Percentiles rank a stretch among this genome's conserved stretches.
These are phyloP conservation scores for Tulasnella sp. DNA, from an alignment of 768 basidiomycete genomes.

Conservation along the genomic window DNA sequence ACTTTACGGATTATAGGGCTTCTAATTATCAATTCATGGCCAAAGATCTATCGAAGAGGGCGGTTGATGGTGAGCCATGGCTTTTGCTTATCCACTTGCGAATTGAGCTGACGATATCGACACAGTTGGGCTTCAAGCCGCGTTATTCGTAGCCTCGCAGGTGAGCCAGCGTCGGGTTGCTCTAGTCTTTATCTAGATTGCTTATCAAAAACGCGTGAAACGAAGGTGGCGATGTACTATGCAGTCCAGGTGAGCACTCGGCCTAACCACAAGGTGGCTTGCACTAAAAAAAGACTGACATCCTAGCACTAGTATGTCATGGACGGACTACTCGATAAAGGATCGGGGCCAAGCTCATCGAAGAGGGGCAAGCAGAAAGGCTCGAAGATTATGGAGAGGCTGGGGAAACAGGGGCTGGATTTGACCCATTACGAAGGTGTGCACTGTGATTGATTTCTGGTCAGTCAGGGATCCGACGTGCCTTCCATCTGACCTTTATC, in stretches of 20 bases:
- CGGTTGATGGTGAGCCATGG: slow-evolving; percentile 10
- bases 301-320: slow-evolving; percentile 47
- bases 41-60: slow-evolving; percentile 11
- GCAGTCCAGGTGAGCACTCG: slow-evolving; percentile 47
- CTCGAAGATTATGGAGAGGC: slow-evolving; percentile 52
- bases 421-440: slow-evolving; percentile 86
- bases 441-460: background rate
- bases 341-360: slow-evolving; percentile 37
- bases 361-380: slow-evolving; percentile 35
- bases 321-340: slow-evolving; percentile 47
- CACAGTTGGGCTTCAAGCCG: slow-evolving; percentile 25
- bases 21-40: background rate
- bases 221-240: slow-evolving; percentile 75
- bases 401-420: slow-evolving; percentile 61
- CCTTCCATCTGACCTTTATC: background rate
- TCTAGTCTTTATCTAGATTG: too few relatives aligned
- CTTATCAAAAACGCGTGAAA: too few relatives aligned
- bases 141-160: slow-evolving; percentile 41
- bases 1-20: background rate
- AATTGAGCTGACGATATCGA: background rate
- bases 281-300: background rate
- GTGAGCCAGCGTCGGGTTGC: too few relatives aligned
- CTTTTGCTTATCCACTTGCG: too few relatives aligned
- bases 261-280: background rate
- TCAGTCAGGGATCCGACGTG: background rate